Evolutionary conservation across 2,329 filamentous ascomycete species (phyloP).

Genomic region (Alternaria hordeiaustralica): DNA sequence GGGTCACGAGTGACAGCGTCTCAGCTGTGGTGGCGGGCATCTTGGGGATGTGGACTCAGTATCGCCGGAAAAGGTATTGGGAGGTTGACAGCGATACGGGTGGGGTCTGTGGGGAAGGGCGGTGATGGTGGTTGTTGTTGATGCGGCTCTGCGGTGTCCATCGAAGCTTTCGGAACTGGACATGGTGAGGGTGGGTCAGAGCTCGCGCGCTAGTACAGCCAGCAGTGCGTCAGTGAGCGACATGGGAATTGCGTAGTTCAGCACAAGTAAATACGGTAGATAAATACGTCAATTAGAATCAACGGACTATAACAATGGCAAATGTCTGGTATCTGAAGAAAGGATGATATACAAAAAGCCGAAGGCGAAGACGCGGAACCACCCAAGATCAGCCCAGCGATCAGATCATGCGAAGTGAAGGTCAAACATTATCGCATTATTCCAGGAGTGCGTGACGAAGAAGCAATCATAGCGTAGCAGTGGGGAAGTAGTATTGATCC

Average conservation of each 20-base stretch:
- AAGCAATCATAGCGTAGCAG: constrained; percentile 59
- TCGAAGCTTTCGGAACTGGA: constrained; percentile 39
- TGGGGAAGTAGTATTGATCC: constrained; percentile 95
- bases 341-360: constrained; percentile 9
- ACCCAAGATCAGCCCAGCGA: constrained; percentile 1
- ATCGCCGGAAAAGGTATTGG: constrained; percentile 3
- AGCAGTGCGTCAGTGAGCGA: constrained; percentile 23
- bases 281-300: neutral
- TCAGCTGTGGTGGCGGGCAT: constrained; percentile 98
- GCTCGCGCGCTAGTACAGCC: constrained; percentile 24
- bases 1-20: constrained; percentile 90
- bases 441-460: neutral
- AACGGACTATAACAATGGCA: neutral
- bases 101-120: constrained; percentile 19
- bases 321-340: constrained; percentile 32
- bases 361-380: neutral
- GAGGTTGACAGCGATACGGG: constrained; percentile 12
- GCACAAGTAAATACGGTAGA: neutral
- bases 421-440: neutral
- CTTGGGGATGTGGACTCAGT: constrained; percentile 24
- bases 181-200: constrained; percentile 20
- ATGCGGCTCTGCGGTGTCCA: constrained; percentile 45
- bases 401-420: neutral
- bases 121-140: constrained; percentile 32
- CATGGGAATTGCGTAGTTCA: neutral